Base-by-base conservation (phyloP, 495 filamentous ascomycete genomes). In the Hypoxylon crocopeplum region DNA sequence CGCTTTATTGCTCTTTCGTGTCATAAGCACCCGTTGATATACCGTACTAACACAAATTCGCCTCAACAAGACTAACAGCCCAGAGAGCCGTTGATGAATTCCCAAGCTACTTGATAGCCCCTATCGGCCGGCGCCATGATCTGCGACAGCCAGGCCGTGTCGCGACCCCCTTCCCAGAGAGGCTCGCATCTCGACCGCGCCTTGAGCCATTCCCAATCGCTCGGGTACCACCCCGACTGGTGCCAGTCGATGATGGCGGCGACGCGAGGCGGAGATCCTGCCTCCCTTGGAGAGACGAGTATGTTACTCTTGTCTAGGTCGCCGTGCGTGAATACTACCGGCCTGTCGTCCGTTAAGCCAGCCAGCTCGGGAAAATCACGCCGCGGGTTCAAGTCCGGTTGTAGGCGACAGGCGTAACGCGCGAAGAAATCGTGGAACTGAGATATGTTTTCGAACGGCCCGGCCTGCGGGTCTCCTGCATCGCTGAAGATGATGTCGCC, bases 261-360 rank as follows among this genome's bases (percentile, higher is more conserved):
- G 39, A 76, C 47, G 42, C 57, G 67, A 50, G 70, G 69, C 10
- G 44, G 44, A 19, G 37, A 37, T 7, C 67, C 65, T 1, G 40
- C 40, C 25, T 56, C 30, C 22, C 62, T 22, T 47, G 49, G 67
- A 60, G 20, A 58, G 44, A 40, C 46, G 25, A 36, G 27, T 39
- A 81, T 77, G 59, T 82, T 80, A 48, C 73, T 79, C 40, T 40
- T 75, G 56, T 81, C 75, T 27, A 80, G 64, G 67, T 82, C 79
- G 46, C 50, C 69, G 56, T 82, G 78, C 10, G 77, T 81, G 40
- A 79, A 80, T 4, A 71, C 73, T 44, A 79, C 73, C 1, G 66
- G 56, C 59, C 53, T 56, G 48, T 75, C 55, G 56, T 83, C 79
- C n/a, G 76, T 69, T 38, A 78, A 59, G 7, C 66, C 63, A 19